Conservation (phyloP, 768 basidiomycete genomes). For the Boletus sp. region DNA sequence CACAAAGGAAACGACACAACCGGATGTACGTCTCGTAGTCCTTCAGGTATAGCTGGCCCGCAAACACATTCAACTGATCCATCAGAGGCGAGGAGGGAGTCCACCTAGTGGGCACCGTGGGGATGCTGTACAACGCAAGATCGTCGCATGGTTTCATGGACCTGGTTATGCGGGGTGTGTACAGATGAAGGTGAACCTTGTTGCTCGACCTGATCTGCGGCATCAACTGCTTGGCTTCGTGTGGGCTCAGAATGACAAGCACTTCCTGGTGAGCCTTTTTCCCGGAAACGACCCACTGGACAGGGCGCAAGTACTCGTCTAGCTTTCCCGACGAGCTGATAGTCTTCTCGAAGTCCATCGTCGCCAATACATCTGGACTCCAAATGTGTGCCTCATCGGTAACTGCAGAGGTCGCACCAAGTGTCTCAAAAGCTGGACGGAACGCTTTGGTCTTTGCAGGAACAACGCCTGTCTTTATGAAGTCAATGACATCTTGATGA, state of each 20-base stretch:
- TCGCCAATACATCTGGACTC: neutral
- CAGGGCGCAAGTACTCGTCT: conserved; percentile 37
- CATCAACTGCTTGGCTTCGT: conserved; percentile 39
- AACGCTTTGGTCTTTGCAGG: conserved; percentile 17
- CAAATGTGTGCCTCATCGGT: conserved; percentile 21
- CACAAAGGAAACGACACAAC: conserved; percentile 32
- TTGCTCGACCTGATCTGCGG: conserved; percentile 35
- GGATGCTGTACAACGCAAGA: conserved; percentile 23
- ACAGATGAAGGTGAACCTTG: conserved; percentile 40
- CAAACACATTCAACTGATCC: conserved; percentile 33
- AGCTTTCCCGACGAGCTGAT: conserved; percentile 4
- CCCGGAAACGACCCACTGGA: conserved; percentile 44
- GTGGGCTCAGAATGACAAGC: conserved; percentile 41
- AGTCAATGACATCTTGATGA: neutral
- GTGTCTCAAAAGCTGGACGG: conserved; percentile 13
- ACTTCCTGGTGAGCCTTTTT: conserved; percentile 27
- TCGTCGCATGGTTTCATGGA: conserved; percentile 38
- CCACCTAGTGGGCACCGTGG: conserved; percentile 18
- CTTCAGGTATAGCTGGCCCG: conserved; percentile 27
- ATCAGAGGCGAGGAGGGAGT: conserved; percentile 13
- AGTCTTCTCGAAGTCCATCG: conserved; percentile 11
- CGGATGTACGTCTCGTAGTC: conserved; percentile 32
- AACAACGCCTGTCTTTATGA: conserved; percentile 29
- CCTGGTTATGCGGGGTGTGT: conserved; percentile 37
- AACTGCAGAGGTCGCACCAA: conserved; percentile 1